Evolutionary conservation across 1,284 basidiomycete genomes (phyloP).

Genomic region (Ganoderma leucocontextum): DNA sequence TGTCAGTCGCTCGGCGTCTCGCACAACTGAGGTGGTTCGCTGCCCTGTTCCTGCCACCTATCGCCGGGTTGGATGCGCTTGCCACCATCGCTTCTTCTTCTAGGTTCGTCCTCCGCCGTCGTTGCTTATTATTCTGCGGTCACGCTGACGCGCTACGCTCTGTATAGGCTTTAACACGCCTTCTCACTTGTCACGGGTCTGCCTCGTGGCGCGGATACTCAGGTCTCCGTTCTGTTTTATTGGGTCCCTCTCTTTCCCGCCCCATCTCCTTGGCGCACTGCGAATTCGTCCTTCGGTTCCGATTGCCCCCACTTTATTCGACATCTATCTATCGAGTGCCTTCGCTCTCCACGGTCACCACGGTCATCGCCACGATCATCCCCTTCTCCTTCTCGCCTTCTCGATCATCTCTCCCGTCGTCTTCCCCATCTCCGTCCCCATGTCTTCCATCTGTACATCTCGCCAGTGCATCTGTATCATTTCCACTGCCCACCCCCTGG

Average conservation of each 20-base stretch:
- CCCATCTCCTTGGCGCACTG: background rate
- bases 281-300: background rate
- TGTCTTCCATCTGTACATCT: constrained; percentile 5
- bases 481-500: background rate
- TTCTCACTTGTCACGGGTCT: background rate
- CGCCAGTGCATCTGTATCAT: constrained; percentile 10
- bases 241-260: background rate
- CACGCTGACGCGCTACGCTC: background rate
- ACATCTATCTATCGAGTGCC: background rate
- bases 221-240: background rate
- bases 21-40: background rate
- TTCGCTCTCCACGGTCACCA: background rate
- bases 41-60: background rate
- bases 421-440: background rate
- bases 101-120: background rate
- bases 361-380: background rate
- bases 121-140: background rate
- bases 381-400: background rate
- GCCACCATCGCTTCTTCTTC: background rate
- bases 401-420: background rate
- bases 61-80: background rate
- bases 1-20: constrained; percentile 24
- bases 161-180: constrained; percentile 2
- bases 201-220: background rate
- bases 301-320: background rate